Evolutionary conservation across 495 filamentous ascomycete genomes (phyloP).

Genomic region (Neurospora sp.): DNA sequence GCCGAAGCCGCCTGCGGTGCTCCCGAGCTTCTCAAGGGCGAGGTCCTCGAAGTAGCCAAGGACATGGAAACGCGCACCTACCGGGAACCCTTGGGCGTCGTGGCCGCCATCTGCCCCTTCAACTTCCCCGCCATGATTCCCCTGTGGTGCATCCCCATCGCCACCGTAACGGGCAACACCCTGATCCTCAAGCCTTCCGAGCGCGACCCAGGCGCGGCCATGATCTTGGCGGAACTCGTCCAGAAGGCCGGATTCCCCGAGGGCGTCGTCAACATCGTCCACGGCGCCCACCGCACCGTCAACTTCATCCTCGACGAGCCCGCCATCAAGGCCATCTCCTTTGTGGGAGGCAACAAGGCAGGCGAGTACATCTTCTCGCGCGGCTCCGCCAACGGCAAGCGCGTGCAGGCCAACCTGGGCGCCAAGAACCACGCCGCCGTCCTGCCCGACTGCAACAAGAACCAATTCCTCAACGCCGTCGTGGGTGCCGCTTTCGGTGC

Average conservation of each 20-base stretch:
- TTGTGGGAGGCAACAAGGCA: conserved; percentile 92
- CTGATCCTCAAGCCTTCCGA: conserved; percentile 95
- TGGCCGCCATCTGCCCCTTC: conserved; percentile 96
- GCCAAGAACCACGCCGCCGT: conserved; percentile 98
- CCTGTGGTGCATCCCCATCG: conserved; percentile 92
- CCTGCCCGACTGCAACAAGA: conserved; percentile 95
- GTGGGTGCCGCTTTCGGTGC: conserved; percentile 93
- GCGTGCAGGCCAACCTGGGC: conserved; percentile 94
- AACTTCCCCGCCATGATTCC: conserved; percentile 99
- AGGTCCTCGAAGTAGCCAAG: conserved; percentile 92
- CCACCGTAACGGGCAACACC: conserved; percentile 89
- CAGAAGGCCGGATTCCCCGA: conserved; percentile 87
- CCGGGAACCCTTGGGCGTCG: conserved; percentile 84
- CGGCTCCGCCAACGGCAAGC: conserved; percentile 83
- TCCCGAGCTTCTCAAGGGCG: conserved; percentile 85
- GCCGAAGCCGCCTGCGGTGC: conserved; percentile 94
- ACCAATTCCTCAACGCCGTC: conserved; percentile 90
- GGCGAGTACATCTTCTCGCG: conserved; percentile 94
- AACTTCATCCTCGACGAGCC: conserved; percentile 97
- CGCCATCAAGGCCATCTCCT: conserved; percentile 93
- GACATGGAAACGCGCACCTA: conserved; percentile 98
- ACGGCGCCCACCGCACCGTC: conserved; percentile 82
- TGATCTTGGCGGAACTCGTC: conserved; percentile 92
- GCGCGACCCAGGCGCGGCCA: conserved; percentile 92
- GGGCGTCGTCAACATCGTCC: conserved; percentile 90